Evolutionary conservation across 2,329 filamentous ascomycete genomes (phyloP), one percentile per base, ranked within the genome.

Genomic region (Blastomyces gilchristii): DNA sequence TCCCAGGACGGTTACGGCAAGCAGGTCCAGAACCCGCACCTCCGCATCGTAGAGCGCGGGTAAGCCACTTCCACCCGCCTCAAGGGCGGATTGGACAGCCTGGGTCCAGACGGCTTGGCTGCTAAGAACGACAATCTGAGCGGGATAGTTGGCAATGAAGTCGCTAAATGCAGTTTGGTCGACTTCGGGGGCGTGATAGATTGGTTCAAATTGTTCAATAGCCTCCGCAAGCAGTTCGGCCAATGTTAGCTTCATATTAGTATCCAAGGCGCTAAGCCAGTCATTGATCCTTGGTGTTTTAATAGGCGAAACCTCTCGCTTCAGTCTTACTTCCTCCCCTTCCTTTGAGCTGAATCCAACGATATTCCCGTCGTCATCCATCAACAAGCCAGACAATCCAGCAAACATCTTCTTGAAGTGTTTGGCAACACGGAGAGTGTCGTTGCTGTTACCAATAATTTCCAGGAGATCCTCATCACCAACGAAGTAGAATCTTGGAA

Each of bases 391-490:
- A 4, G 88, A 93, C 58, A 99, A 82, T 66, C 94, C 94, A 67
- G 95, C 94, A 80, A 99, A 99, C 94, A 99, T 99, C 81, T 99
- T 99, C 75, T 96, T 93, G 81, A 99, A 91, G 79, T 99, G 95
- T 75, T 99, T 99, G 50, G 94, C 91, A 68, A 99, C 95, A 62
- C 94, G 91, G 65, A 94, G 79, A 11, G 93, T 96, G 72, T 99
- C 94, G 71, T 97, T 97, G 78, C 93, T 97, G 76, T 99, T 99
- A 73, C 94, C 94, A 67, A 99, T 99, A 78, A 99, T 99, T 76
- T 99, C 94, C 31, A 99, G 82, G 63, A 99, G 80, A 76, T 99
- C 94, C 73, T 99, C 95, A 71, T 99, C 95, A 75, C 94, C 94
- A 63, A 99, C 95, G 70, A 99, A 99, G 80, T 99, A 99, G 81